phyloP scores from a whole-genome alignment of 2,329 filamentous ascomycete species.

The Penicillium sp. region DNA sequence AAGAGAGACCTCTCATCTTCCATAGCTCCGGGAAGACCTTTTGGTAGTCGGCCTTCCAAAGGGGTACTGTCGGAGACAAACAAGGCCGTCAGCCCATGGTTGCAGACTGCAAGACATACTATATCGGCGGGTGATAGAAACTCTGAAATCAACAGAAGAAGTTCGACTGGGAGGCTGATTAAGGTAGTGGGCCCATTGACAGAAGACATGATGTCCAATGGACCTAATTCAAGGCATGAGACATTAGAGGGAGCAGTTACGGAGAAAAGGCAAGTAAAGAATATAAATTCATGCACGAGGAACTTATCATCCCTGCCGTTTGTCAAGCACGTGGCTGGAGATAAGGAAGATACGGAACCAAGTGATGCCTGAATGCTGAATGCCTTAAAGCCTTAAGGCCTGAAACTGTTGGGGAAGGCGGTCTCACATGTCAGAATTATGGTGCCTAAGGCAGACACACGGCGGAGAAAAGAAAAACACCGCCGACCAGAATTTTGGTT shows the following conservation, averaged over 20 bases:
- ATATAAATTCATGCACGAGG: neutral
- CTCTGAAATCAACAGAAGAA: neutral
- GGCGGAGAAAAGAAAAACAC: slow-evolving; percentile 30
- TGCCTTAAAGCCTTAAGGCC: neutral
- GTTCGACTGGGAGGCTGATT: neutral
- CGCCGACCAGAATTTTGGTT: slow-evolving; percentile 33
- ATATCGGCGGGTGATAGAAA: neutral
- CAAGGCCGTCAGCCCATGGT: neutral
- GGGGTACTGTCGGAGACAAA: neutral
- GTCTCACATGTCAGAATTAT: neutral
- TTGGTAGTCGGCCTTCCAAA: neutral
- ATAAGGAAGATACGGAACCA: neutral
- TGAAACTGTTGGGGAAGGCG: neutral
- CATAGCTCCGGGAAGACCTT: neutral
- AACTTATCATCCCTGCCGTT: neutral
- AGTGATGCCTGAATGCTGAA: neutral
- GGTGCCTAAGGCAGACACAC: neutral
- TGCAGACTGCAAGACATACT: slow-evolving; percentile 1
- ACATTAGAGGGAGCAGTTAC: neutral
- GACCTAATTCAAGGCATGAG: neutral
- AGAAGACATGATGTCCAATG: neutral
- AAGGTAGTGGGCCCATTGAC: neutral
- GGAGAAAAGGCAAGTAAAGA: neutral
- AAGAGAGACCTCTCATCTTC: neutral
- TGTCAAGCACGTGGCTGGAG: neutral